phyloP scores from a whole-genome alignment of 768 basidiomycete genomes.

The Boletus subparvulus region DNA sequence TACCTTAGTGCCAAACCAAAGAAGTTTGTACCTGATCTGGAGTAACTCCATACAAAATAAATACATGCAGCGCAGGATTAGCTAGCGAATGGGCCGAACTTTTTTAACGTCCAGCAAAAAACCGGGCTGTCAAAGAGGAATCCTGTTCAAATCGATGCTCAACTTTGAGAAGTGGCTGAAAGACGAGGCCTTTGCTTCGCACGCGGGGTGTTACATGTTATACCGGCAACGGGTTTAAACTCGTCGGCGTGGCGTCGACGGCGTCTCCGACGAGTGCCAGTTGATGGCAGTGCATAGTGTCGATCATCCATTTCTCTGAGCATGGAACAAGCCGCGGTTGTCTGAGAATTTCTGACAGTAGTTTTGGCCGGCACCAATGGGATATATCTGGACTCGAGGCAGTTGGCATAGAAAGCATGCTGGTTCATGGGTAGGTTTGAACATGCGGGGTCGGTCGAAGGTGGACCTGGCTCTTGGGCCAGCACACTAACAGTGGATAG shows the following conservation, averaged over 20 bases:
- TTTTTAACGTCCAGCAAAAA: no score
- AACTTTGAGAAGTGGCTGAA: no score
- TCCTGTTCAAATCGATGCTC: no score
- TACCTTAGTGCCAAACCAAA: no score
- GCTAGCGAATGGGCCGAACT: no score
- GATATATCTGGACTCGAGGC: slow-evolving; percentile 48
- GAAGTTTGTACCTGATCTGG: no score
- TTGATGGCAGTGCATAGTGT: slow-evolving; percentile 49
- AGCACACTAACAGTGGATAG: background rate
- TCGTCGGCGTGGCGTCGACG: slow-evolving; percentile 18
- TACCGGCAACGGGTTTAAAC: no score
- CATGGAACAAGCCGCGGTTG: slow-evolving; percentile 29
- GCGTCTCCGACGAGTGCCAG: slow-evolving; percentile 38
- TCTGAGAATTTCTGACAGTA: slow-evolving; percentile 42
- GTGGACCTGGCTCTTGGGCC: slow-evolving; percentile 8
- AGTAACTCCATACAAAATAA: no score
- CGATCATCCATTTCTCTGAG: slow-evolving; percentile 42
- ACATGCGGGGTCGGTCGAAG: slow-evolving; percentile 20
- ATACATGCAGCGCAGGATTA: no score
- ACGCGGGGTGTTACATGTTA: no score
- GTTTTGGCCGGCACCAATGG: slow-evolving; percentile 40
- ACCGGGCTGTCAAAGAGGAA: no score
- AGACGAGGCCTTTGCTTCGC: no score
- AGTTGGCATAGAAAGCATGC: slow-evolving; percentile 45
- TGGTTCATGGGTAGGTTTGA: slow-evolving; percentile 35